phyloP scores from a whole-genome alignment of 2,329 filamentous ascomycete genomes.

The Beauveria sp. region DNA sequence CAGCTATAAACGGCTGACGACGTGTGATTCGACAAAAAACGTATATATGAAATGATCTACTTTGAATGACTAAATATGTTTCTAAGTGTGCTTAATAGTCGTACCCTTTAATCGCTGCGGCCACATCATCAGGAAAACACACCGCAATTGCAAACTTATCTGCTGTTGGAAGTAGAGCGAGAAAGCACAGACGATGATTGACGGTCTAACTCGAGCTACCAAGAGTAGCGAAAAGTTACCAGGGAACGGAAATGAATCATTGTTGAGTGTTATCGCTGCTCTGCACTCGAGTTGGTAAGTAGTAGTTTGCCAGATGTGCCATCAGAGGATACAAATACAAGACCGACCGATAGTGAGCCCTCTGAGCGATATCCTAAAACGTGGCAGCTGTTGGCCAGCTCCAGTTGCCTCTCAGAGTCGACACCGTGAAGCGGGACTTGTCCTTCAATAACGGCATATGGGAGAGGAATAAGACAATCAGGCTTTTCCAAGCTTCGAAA shows the following conservation, averaged over 20 bases:
- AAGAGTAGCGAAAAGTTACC: rapidly evolving
- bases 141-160: too few species aligned
- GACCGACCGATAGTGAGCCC: constrained; percentile 17
- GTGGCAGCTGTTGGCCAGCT: constrained; percentile 25
- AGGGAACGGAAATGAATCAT: too few species aligned
- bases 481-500: constrained; percentile 18
- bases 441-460: constrained; percentile 22
- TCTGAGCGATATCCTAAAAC: constrained; percentile 10
- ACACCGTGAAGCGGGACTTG: constrained; percentile 19
- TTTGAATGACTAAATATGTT: not conserved
- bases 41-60: not conserved
- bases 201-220: too few species aligned
- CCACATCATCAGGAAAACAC: too few species aligned
- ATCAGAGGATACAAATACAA: constrained; percentile 17
- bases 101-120: too few species aligned
- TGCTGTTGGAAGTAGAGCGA: too few species aligned
- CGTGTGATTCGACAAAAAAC: not conserved
- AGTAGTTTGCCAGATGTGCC: constrained; percentile 20
- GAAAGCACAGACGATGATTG: too few species aligned
- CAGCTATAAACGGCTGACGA: not conserved
- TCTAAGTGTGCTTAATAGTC: too few species aligned
- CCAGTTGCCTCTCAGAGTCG: constrained; percentile 23
- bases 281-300: constrained; percentile 13
- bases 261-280: too few species aligned
- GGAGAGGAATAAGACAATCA: constrained; percentile 18